Conservation (phyloP, 2,329 filamentous ascomycete species). For the Fusarium camptoceras region DNA sequence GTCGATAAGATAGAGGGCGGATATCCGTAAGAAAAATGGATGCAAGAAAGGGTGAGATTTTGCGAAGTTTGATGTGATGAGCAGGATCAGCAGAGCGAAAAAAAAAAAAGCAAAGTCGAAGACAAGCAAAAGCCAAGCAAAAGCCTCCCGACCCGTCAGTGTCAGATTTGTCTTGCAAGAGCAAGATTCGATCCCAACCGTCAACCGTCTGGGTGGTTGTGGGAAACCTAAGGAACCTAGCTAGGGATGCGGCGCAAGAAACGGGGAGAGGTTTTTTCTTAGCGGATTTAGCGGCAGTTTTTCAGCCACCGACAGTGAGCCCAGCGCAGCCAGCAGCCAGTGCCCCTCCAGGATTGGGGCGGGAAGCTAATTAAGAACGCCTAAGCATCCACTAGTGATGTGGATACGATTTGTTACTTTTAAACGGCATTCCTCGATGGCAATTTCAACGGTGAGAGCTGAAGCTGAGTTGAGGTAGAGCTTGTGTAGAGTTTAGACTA, state of each 20-base stretch:
- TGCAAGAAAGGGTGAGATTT: constrained; percentile 3
- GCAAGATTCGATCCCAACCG: constrained; percentile 13
- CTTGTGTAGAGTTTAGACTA: constrained; percentile 6
- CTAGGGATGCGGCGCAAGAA: constrained; percentile 24
- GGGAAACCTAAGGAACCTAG: constrained; percentile 6
- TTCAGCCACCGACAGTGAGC: constrained; percentile 33
- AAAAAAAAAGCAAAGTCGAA: constrained; percentile 1
- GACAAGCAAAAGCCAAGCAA: constrained; percentile 3
- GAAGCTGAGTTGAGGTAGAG: not conserved
- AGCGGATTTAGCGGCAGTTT: constrained; percentile 31
- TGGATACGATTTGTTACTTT: constrained; percentile 1
- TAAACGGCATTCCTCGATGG: constrained; percentile 25
- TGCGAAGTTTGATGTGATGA: not conserved
- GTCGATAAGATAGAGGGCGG: not conserved
- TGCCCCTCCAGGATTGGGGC: constrained; percentile 25
- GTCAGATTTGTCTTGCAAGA: constrained; percentile 4
- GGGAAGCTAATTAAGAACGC: constrained; percentile 26
- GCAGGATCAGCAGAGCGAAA: constrained; percentile 1
- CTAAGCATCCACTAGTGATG: constrained; percentile 1
- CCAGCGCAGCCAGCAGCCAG: not conserved
- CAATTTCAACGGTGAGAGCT: constrained; percentile 28
- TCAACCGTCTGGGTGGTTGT: not conserved
- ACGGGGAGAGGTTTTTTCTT: constrained; percentile 26
- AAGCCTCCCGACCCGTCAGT: constrained; percentile 6
- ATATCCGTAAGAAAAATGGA: not conserved